These are phyloP conservation scores for Melampsora americana DNA, from an alignment of 1,284 basidiomycete genomes.

Conservation along the genomic window DNA sequence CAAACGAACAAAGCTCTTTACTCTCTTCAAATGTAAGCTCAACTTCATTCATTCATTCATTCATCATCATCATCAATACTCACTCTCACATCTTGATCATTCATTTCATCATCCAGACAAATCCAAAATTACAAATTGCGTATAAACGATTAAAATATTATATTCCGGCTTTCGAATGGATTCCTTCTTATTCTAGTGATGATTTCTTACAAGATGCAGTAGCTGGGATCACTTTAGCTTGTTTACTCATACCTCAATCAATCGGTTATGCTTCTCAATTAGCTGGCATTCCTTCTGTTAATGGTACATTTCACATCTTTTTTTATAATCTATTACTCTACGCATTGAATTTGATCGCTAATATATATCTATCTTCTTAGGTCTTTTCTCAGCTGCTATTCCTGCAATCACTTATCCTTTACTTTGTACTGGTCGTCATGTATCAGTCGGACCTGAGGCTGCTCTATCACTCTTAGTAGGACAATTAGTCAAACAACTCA, in stretches of 20 bases:
- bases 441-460: constrained; percentile 77
- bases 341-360: too few species aligned
- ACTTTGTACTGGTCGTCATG: constrained; percentile 70
- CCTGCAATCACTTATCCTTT: constrained; percentile 72
- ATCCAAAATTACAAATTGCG: background rate
- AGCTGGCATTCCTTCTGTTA: constrained; percentile 57
- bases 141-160: constrained; percentile 20
- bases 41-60: too few species aligned
- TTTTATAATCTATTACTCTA: too few species aligned
- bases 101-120: background rate
- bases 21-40: too few species aligned
- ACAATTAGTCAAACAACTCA: constrained; percentile 71
- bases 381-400: constrained; percentile 64
- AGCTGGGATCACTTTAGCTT: constrained; percentile 78
- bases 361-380: too few species aligned
- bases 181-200: constrained; percentile 31
- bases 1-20: too few species aligned
- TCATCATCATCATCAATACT: too few species aligned
- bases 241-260: constrained; percentile 81
- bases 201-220: constrained; percentile 62
- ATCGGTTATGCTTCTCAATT: constrained; percentile 86
- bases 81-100: background rate
- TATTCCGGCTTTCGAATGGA: constrained; percentile 43
- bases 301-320: constrained; percentile 43
- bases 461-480: constrained; percentile 82